Evolutionary conservation across 345 rosid species (phyloP), one percentile per base, ranked within the genome.

Genomic region (Reutealis trisperma): DNA sequence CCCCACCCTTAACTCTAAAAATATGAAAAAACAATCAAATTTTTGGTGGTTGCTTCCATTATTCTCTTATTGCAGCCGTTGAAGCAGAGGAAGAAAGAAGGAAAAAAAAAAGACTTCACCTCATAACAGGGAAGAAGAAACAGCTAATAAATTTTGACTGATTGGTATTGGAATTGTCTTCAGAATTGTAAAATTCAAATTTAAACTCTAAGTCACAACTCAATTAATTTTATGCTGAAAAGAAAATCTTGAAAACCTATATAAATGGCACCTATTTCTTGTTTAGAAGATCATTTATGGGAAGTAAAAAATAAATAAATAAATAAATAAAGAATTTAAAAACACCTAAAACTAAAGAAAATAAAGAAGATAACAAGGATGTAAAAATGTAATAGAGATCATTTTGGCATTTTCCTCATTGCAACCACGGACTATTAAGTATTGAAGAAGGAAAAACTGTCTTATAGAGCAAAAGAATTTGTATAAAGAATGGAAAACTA

Each of bases 1-100:
- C 76, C 55, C 69, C 77, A 21, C 47, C 16, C 75, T 41, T 9
- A 59, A 13, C 37, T 72, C 15, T 71, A 22, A 58, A 41, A 57
- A 5, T 47, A 63, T 57, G 24, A 44, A 58, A 59, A 41, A 37
- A 0, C 30, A 71, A 51, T 42, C 32, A 13, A 12, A n/a, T 6
- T 47, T 45, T 15, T 59, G 42, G 4, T n/a, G 67, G 44, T 30
- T 15, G 42, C 67, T 61, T 25, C 65, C 34, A 27, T 61, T 16
- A 52, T 15, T 16, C 59, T 54, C 7, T 18, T 18, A 4, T 54
- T 18, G 8, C n/a, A 54, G 21, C 8, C 21, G 19, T 5, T 54
- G 59, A 34, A 19, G 60, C 19, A 61, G 16, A 61, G 22, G 12
- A 25, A 42, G 69, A 73, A 7, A 25, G 41, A 73, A 1, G 27